Percentiles rank a stretch among this genome's conserved stretches.
phyloP scores from a whole-genome alignment of 768 basidiomycete genomes.

The Amanita polypyramis region DNA sequence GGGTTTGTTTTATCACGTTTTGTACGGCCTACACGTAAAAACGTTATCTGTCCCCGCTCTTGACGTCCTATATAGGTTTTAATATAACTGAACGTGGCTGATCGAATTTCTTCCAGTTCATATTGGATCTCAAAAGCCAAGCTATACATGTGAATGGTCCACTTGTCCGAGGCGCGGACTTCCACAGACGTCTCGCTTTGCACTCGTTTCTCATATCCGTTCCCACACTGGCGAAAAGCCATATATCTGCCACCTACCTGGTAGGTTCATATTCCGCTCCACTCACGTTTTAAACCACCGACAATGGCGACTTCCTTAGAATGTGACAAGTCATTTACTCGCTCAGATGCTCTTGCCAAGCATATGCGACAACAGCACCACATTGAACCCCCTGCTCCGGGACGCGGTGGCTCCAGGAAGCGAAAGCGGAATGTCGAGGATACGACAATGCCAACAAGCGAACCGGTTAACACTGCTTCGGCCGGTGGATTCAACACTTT shows the following conservation, averaged over 20 bases:
- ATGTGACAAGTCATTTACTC: conserved; percentile 92
- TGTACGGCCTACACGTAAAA: neutral
- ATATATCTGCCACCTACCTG: conserved; percentile 72
- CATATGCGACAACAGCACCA: conserved; percentile 88
- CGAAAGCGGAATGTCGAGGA: conserved; percentile 51
- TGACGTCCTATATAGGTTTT: neutral
- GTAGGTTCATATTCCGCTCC: conserved; percentile 28
- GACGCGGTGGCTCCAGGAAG: conserved; percentile 59
- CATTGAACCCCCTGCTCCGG: conserved; percentile 62
- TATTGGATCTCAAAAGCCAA: conserved; percentile 75
- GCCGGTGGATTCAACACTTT: conserved; percentile 43
- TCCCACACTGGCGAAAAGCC: conserved; percentile 95
- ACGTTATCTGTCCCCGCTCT: neutral
- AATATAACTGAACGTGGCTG: conserved; percentile 2
- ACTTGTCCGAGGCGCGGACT: conserved; percentile 73
- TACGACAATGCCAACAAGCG: conserved; percentile 16
- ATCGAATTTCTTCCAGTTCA: conserved; percentile 38
- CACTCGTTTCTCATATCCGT: conserved; percentile 82
- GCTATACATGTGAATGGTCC: conserved; percentile 85
- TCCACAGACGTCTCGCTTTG: conserved; percentile 81
- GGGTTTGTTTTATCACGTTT: neutral
- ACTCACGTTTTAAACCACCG: conserved; percentile 5
- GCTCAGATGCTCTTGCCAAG: conserved; percentile 87
- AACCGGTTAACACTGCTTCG: conserved; percentile 15
- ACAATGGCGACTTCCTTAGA: conserved; percentile 33